These are phyloP conservation scores for Pythium phragmiticola DNA, from an alignment of 352 stramenopile species.

Conservation along the genomic window DNA sequence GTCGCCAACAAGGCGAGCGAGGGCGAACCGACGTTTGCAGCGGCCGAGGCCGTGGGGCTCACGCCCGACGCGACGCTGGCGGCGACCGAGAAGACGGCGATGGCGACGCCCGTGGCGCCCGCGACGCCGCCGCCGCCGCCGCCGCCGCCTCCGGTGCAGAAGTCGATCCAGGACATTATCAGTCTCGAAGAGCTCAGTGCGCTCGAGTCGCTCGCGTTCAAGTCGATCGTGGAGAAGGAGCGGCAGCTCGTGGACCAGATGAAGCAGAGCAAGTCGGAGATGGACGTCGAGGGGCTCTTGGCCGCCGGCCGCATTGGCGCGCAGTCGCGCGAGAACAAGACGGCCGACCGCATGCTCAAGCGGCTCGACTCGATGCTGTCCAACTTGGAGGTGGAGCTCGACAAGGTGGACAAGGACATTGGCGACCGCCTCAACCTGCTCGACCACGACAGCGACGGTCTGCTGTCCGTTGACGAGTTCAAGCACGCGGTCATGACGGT, in stretches of 20 bases:
- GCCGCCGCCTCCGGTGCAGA: slow-evolving; percentile 16
- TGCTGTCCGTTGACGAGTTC: slow-evolving; percentile 95
- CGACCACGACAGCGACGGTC: slow-evolving; percentile 96
- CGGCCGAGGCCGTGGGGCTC: slow-evolving; percentile 18
- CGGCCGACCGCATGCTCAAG: slow-evolving; percentile 90
- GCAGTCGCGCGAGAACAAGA: slow-evolving; percentile 85
- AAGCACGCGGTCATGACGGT: slow-evolving; percentile 94
- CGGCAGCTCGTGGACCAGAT: slow-evolving; percentile 80
- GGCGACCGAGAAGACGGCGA: slow-evolving; percentile 4
- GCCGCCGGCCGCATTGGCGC: slow-evolving; percentile 79
- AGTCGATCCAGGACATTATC: slow-evolving; percentile 75
- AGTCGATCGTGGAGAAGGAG: slow-evolving; percentile 87
- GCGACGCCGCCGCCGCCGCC: slow-evolving; percentile 3
- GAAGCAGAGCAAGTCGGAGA: slow-evolving; percentile 88
- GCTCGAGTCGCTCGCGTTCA: slow-evolving; percentile 83
- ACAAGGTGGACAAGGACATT: slow-evolving; percentile 95
- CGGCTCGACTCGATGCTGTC: slow-evolving; percentile 93
- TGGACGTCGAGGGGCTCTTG: slow-evolving; percentile 81
- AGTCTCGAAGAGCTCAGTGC: slow-evolving; percentile 80
- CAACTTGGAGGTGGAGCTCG: slow-evolving; percentile 93
- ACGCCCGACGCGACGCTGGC: slow-evolving; percentile 25
- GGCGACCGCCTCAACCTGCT: slow-evolving; percentile 97
- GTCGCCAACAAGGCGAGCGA: not conserved
- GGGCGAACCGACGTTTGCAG: slow-evolving; percentile 20
- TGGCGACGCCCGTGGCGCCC: slow-evolving; percentile 5